Base-by-base conservation (phyloP, 1,284 basidiomycete genomes). In the Phellopilus nigrolimitatus region DNA sequence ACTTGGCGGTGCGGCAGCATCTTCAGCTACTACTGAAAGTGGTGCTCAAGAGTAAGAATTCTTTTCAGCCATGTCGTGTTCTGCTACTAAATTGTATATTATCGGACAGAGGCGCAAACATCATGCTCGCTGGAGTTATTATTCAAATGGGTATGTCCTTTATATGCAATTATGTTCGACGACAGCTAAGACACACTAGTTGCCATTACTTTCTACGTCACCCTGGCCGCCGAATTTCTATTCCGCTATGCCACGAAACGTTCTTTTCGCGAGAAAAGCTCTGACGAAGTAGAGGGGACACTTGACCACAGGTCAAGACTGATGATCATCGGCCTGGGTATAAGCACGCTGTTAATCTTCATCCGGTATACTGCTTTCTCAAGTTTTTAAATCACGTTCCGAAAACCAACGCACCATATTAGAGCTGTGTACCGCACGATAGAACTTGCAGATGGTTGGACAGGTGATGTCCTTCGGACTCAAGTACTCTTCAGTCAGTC, bases 81-180 rank as follows among this genome's bases (percentile, higher is more conserved):
- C 6, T 7, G 12, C 19, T 15, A 3, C n/a, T 8, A 15, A 37
- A 37, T 17, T n/a, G 10, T 33, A 12, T 33, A 15, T 37, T 17
- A 13, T 3, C 13, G 8, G n/a, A 15, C 37, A 71, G 66, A 59
- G 74, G 74, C 9, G 69, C 64, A 1, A 53, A 73, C 49, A 71
- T 78, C 56, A 78, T 79, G 75, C 66, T 79, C 12, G 74, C 66
- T 4, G 78, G 78, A 21, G 76, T 74, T 49, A 59, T 69, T 27
- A 62, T 71, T 42, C 72, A 74, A 46, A 60, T 73, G 17, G 57
- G 70, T 69, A 52, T 41, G 63, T 47, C 21, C 19, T 5, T 7
- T 33, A 13, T 30, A 51, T 9, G 49, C 54, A 12, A 59, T 48
- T 9, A 40, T n/a, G n/a, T 55, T 7, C 47, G 55, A 4, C 51